Evolutionary conservation across 1,139 yeast genomes (phyloP).

Genomic region (Pichiaceae sp.): DNA sequence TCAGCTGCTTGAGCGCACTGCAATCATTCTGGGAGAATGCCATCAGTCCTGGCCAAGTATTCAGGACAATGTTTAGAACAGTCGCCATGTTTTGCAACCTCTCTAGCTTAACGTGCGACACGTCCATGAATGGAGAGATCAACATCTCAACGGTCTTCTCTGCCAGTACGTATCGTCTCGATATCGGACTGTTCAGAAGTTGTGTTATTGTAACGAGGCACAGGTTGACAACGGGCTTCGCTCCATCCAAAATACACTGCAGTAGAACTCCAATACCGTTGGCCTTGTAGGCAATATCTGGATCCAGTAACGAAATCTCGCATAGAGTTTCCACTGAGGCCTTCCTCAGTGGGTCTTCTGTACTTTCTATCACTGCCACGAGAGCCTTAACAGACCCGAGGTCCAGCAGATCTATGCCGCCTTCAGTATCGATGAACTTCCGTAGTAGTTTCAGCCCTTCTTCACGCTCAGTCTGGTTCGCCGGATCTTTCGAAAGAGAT

Average conservation of each 20-base stretch:
- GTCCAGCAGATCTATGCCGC: constrained; percentile 49
- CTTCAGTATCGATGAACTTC: constrained; percentile 46
- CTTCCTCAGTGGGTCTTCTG: constrained; percentile 46
- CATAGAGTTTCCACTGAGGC: constrained; percentile 62
- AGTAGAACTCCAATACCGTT: constrained; percentile 61
- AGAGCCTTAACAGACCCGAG: constrained; percentile 66
- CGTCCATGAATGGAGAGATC: constrained; percentile 58
- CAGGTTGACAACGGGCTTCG: constrained; percentile 30
- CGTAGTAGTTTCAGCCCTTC: constrained; percentile 74
- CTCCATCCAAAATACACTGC: constrained; percentile 53
- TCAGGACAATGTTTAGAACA: constrained; percentile 52
- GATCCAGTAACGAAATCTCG: constrained; percentile 57
- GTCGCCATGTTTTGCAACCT: constrained; percentile 56
- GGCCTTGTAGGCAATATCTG: constrained; percentile 51
- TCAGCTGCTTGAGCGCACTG: constrained; percentile 47
- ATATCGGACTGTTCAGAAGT: constrained; percentile 50
- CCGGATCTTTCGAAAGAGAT: constrained; percentile 45
- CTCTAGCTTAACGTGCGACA: constrained; percentile 40
- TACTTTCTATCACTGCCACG: constrained; percentile 59
- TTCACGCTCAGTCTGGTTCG: constrained; percentile 51
- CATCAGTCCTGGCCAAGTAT: constrained; percentile 72
- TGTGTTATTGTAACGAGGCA: constrained; percentile 44
- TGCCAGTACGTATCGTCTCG: constrained; percentile 48
- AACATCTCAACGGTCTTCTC: constrained; percentile 60
- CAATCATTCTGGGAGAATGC: constrained; percentile 55